Percentiles rank a stretch among this genome's conserved stretches.
phyloP scores from a whole-genome alignment of 2,329 filamentous ascomycete genomes.

The Fusarium graminum region DNA sequence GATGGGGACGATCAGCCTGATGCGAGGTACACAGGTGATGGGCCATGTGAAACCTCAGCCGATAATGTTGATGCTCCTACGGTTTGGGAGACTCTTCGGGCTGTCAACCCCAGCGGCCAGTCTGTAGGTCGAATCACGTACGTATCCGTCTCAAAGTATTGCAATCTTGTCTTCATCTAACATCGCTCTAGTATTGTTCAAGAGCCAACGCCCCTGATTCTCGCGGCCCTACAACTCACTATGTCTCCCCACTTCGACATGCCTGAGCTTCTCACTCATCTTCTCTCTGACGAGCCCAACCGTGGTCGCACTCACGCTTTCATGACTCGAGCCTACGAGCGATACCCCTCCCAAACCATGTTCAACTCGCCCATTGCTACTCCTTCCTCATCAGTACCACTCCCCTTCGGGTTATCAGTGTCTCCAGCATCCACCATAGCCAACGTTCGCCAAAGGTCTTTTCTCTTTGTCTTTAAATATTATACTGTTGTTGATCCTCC shows the following conservation, averaged over 20 bases:
- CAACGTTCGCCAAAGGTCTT: conserved; percentile 66
- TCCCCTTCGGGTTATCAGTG: conserved; percentile 13
- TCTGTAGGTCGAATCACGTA: conserved; percentile 69
- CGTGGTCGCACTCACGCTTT: conserved; percentile 61
- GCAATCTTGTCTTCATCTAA: conserved; percentile 4
- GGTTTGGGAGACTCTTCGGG: conserved; percentile 58
- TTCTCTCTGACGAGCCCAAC: conserved; percentile 63
- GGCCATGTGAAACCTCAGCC: conserved; percentile 45
- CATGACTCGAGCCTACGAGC: conserved; percentile 64
- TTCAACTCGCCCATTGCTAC: conserved; percentile 30
- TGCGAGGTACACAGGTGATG: conserved; percentile 47
- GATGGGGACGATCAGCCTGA: conserved; percentile 45
- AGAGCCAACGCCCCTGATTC: conserved; percentile 71
- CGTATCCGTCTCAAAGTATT: conserved; percentile 49
- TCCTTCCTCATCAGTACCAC: conserved; percentile 29
- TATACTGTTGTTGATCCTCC: conserved; percentile 71
- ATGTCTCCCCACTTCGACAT: conserved; percentile 71
- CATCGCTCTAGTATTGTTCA: conserved; percentile 63
- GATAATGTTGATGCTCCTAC: conserved; percentile 56
- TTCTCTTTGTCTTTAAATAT: conserved; percentile 75
- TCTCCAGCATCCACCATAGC: conserved; percentile 51
- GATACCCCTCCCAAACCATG: conserved; percentile 28
- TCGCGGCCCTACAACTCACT: conserved; percentile 70
- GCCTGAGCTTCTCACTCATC: conserved; percentile 68
- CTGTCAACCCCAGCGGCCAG: conserved; percentile 54